A percentile compares a stretch with the other conserved stretches of the same genome.
phyloP scores from a whole-genome alignment of 1,284 basidiomycete species.

The Ganoderma lingzhi region DNA sequence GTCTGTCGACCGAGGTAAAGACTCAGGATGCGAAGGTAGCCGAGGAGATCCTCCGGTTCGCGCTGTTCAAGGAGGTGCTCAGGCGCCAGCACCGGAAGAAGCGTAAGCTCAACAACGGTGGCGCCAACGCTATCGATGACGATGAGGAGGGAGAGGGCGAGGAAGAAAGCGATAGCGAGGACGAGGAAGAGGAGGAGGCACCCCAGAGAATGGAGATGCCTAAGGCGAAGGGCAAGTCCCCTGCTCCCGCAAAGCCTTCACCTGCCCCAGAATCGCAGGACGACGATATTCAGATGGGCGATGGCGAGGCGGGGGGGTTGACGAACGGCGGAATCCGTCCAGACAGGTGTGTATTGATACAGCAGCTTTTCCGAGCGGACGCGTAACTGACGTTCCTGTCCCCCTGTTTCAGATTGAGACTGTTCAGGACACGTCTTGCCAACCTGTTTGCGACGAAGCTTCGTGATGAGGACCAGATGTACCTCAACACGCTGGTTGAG shows the following conservation, averaged over 20 bases:
- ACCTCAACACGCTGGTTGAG: conserved; percentile 76
- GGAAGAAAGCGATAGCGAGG: conserved; percentile 58
- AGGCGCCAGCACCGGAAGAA: conserved; percentile 82
- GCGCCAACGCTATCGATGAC: conserved; percentile 50
- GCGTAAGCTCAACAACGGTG: conserved; percentile 77
- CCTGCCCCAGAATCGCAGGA: conserved; percentile 46
- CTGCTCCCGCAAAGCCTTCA: conserved; percentile 20
- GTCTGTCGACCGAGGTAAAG: conserved; percentile 88
- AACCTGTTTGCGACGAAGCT: conserved; percentile 73
- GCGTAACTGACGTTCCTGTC: background rate
- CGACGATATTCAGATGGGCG: conserved; percentile 72
- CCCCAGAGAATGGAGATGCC: conserved; percentile 60
- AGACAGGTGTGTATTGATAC: conserved; percentile 57
- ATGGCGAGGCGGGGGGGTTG: conserved; percentile 48
- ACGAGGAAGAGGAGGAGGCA: conserved; percentile 59
- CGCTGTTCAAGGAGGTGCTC: conserved; percentile 97
- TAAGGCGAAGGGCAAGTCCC: conserved; percentile 41
- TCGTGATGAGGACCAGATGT: conserved; percentile 80
- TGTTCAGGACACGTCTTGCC: conserved; percentile 83
- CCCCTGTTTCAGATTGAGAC: conserved; percentile 58
- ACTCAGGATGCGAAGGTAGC: conserved; percentile 90
- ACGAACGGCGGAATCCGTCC: conserved; percentile 55
- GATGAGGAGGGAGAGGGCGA: conserved; percentile 54
- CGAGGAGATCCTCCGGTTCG: conserved; percentile 96
- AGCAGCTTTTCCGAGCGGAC: background rate